Evolutionary conservation across 139 green algal genomes (phyloP).

Genomic region (Chlamydomonas incerta): DNA sequence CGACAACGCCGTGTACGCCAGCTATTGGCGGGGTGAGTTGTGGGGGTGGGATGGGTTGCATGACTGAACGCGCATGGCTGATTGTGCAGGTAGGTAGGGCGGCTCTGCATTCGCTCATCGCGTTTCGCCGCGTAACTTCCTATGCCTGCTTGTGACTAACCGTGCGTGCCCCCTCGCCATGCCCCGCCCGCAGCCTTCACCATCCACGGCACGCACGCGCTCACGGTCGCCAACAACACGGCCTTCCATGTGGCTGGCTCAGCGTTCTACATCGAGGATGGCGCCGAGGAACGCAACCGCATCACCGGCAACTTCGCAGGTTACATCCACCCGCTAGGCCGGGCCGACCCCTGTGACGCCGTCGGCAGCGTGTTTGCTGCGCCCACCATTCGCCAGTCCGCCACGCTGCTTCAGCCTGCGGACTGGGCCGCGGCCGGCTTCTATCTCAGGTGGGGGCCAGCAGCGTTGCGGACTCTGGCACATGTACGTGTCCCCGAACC

Average conservation of each 20-base stretch:
- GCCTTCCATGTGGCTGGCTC: neutral
- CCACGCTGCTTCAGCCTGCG: constrained; percentile 1
- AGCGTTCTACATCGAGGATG: neutral
- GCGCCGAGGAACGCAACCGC: neutral
- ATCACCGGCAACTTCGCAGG: neutral
- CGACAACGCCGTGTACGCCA: neutral
- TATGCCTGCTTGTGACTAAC: too few relatives aligned
- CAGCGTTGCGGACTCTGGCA: too few relatives aligned
- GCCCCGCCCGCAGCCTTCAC: neutral
- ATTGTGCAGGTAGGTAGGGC: too few relatives aligned
- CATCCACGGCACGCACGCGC: constrained; percentile 5
- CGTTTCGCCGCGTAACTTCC: too few relatives aligned
- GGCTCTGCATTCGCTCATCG: too few relatives aligned
- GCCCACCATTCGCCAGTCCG: neutral
- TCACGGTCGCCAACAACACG: neutral
- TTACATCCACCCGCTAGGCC: constrained; percentile 4
- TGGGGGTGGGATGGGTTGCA: too few relatives aligned
- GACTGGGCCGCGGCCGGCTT: neutral
- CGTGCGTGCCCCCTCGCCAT: too few relatives aligned
- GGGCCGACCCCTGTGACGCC: neutral
- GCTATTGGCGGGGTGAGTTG: neutral
- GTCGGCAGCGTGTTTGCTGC: neutral
- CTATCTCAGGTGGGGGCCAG: neutral
- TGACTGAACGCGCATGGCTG: too few relatives aligned
- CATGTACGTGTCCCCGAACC: too few relatives aligned